phyloP scores from a whole-genome alignment of 192 early-diverging fungal genomes.

The Podila epicladia region DNA sequence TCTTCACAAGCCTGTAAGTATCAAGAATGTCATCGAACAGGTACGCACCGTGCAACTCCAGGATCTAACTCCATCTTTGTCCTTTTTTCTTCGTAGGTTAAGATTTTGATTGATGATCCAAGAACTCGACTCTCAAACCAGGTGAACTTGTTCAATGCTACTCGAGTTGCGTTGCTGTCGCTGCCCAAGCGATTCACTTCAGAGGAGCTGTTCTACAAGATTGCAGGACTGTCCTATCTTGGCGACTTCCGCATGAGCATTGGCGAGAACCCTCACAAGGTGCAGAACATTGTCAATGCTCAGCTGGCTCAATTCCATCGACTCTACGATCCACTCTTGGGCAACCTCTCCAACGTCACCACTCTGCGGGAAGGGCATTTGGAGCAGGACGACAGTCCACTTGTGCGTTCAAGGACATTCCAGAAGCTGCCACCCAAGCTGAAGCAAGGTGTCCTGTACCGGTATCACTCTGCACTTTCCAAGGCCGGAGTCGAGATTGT shows the following conservation, averaged over 20 bases:
- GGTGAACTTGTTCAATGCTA: conserved; percentile 86
- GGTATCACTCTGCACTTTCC: conserved; percentile 42
- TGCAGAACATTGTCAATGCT: conserved; percentile 90
- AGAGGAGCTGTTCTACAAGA: conserved; percentile 80
- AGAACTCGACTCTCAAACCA: conserved; percentile 79
- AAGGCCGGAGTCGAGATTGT: conserved; percentile 43
- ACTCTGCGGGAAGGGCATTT: conserved; percentile 46
- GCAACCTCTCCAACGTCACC: conserved; percentile 62
- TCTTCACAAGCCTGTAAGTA: conserved; percentile 93
- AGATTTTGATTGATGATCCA: conserved; percentile 80
- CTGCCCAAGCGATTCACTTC: conserved; percentile 86
- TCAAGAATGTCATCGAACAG: too few relatives aligned
- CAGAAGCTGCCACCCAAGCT: conserved; percentile 85
- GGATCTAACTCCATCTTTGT: not conserved
- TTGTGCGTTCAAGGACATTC: conserved; percentile 72
- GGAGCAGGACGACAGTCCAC: conserved; percentile 72
- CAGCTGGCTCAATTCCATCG: conserved; percentile 71
- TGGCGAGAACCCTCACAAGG: conserved; percentile 96
- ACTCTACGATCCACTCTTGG: conserved; percentile 63
- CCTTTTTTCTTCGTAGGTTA: conserved; percentile 59
- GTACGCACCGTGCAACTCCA: not conserved
- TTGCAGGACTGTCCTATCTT: conserved; percentile 87
- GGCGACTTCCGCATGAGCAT: conserved; percentile 95
- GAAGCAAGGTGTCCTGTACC: conserved; percentile 52
- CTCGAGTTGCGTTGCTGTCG: conserved; percentile 84